Evolutionary conservation across 2,329 filamentous ascomycete genomes (phyloP), one percentile per base, ranked within the genome.

Genomic region (Trichoderma endophyticum): DNA sequence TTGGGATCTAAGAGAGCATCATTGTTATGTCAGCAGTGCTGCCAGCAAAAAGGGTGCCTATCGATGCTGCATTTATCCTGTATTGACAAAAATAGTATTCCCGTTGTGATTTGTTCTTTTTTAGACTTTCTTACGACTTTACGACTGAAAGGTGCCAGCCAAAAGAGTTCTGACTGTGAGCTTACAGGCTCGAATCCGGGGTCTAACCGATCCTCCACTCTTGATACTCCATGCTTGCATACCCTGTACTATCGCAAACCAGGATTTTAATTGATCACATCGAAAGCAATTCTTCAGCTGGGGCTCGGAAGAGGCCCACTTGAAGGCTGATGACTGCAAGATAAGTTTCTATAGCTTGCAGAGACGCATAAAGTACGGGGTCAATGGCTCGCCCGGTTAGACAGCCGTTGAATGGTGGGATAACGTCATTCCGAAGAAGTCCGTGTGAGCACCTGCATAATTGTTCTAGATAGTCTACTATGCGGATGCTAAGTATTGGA

Each of bases 391-490:
- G 43, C 43, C 43, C 43, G 43, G n/a, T 6, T 12, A 28, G 14
- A 18, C 15, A 28, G 54, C 26, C 15, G 54, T 21, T n/a, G 26
- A 57, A 57, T 30, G n/a, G 54, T n/a, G 24, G 26, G 24, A 30
- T 30, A n/a, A 30, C 54, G 26, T 62, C 32, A 39, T 43, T 7
- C 30, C 9, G 59, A 9, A 30, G 26, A 15, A 28, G 11, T 21
- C n/a, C 9, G 43, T 9, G n/a, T 51, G 9, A 21, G 43, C n/a
- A 51, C n/a, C 9, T 51, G 9, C 43, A 51, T 14, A 8, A 51
- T 1, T 6, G 1, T 24, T 24, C n/a, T 6, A 54, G 11, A 24
- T 0, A 14, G 2, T 14, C 2, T 14, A 14, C 11, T 5, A 24
- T 14, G 6, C 48, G 14, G 14, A 36, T 36, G 14, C 14, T 14